Conservation (phyloP, 345 rosid species). For the Microthlaspi erraticum region DNA sequence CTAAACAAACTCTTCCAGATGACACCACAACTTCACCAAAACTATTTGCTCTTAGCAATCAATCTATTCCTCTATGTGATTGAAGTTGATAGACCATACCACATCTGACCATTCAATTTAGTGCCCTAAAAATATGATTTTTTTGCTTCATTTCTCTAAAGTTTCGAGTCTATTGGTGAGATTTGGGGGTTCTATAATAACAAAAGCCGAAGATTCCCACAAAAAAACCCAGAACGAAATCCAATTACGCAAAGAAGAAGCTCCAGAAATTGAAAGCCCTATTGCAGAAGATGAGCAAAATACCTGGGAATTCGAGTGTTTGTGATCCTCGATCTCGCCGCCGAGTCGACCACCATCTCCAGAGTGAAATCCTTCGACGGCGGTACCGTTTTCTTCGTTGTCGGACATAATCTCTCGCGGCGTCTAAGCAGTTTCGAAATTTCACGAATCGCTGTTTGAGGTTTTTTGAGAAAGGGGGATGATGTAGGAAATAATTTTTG, state of each 20-base stretch:
- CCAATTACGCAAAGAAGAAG: neutral
- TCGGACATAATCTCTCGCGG: conserved; percentile 25
- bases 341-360: conserved; percentile 51
- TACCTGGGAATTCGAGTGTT: conserved; percentile 72
- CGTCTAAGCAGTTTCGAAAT: neutral
- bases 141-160: neutral
- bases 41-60: neutral
- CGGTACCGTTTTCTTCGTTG: conserved; percentile 19
- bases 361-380: conserved; percentile 32
- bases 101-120: conserved; percentile 1
- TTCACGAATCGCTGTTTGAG: conserved; percentile 14
- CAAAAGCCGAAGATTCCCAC: too few relatives aligned
- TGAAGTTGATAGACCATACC: too few relatives aligned
- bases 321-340: conserved; percentile 55
- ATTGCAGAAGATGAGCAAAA: neutral
- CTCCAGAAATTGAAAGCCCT: neutral
- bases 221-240: neutral
- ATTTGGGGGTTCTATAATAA: neutral
- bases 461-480: conserved; percentile 6
- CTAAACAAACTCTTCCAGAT: neutral
- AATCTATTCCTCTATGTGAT: too few relatives aligned
- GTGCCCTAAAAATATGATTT: neutral
- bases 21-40: neutral
- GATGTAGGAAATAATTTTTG: neutral
- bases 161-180: neutral